Percentiles rank a stretch among this genome's conserved stretches.
phyloP scores from a whole-genome alignment of 495 filamentous ascomycete genomes.

The Schizothecium vesticola region DNA sequence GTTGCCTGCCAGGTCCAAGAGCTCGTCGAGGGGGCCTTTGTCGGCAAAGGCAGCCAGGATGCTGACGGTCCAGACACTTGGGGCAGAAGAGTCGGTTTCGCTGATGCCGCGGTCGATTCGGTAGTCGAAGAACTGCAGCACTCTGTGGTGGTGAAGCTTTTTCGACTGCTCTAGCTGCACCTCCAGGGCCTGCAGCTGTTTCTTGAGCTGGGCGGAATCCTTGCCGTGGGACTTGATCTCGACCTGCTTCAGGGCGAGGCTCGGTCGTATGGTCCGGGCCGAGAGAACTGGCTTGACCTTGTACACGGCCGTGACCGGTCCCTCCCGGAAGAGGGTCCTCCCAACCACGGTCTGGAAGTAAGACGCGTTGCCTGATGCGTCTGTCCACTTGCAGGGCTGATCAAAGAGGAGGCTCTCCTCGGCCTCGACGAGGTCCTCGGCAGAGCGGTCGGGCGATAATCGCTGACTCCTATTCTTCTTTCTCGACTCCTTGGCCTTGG shows the following conservation, averaged over 20 bases:
- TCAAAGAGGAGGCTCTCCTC: constrained; percentile 59
- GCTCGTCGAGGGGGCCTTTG: constrained; percentile 75
- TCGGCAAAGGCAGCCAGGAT: constrained; percentile 72
- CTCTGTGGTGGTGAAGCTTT: constrained; percentile 67
- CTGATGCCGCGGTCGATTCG: constrained; percentile 55
- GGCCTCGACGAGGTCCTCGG: constrained; percentile 26
- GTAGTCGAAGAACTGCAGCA: constrained; percentile 74
- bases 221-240: constrained; percentile 52
- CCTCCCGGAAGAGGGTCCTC: constrained; percentile 53
- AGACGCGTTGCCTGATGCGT: constrained; percentile 50
- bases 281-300: constrained; percentile 60
- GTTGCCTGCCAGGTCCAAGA: constrained; percentile 71
- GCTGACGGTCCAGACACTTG: constrained; percentile 65
- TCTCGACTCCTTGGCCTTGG: constrained; percentile 50
- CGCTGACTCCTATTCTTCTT: constrained; percentile 37
- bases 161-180: constrained; percentile 65
- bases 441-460: constrained; percentile 22
- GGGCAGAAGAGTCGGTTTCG: constrained; percentile 31
- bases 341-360: constrained; percentile 61
- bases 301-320: constrained; percentile 55
- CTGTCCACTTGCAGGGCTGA: constrained; percentile 55
- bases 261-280: constrained; percentile 47
- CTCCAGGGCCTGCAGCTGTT: constrained; percentile 60
- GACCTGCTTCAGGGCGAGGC: constrained; percentile 66
- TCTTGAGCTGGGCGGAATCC: constrained; percentile 56